A percentile compares a stretch with the other conserved stretches of the same genome.
Conservation (phyloP, 1,284 basidiomycete species). For the Irpex lacteus region DNA sequence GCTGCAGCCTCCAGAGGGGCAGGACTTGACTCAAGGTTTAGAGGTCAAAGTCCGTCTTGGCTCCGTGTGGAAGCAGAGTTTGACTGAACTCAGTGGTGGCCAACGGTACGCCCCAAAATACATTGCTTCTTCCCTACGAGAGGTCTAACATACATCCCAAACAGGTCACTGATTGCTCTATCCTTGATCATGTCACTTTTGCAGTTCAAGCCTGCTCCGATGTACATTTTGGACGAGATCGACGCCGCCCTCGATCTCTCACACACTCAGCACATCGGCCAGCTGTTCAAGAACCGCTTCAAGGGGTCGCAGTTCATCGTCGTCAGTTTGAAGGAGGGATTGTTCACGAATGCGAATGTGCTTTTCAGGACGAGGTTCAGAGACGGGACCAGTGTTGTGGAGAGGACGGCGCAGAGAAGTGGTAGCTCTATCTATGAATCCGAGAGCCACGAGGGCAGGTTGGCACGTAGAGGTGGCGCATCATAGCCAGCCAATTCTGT, state of each 20-base stretch:
- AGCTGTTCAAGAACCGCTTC: conserved; percentile 96
- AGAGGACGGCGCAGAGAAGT: conserved; percentile 68
- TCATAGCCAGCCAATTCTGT: neutral
- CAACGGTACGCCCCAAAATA: conserved; percentile 69
- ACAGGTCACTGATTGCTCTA: conserved; percentile 91
- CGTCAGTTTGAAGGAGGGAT: conserved; percentile 94
- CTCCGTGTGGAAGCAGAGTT: conserved; percentile 93
- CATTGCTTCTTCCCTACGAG: neutral
- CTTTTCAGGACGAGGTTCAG: conserved; percentile 91
- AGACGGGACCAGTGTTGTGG: conserved; percentile 90
- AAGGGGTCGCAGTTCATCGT: conserved; percentile 98
- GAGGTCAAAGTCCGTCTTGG: conserved; percentile 98
- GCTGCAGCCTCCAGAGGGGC: conserved; percentile 89
- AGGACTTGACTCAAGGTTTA: conserved; percentile 91
- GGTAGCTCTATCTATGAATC: conserved; percentile 37
- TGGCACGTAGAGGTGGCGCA: neutral
- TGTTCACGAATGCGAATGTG: conserved; percentile 98
- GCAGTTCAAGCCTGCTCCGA: conserved; percentile 99
- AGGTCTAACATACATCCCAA: conserved; percentile 1
- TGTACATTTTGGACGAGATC: conserved; percentile 99
- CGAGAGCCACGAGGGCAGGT: neutral
- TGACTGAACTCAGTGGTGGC: conserved; percentile 96
- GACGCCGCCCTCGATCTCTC: conserved; percentile 95
- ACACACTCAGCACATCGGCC: conserved; percentile 96
- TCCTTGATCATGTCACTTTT: conserved; percentile 97